Evolutionary conservation across 2,329 filamentous ascomycete species (phyloP), one percentile per base, ranked within the genome.

Genomic region (Verticillium albo-atrum): DNA sequence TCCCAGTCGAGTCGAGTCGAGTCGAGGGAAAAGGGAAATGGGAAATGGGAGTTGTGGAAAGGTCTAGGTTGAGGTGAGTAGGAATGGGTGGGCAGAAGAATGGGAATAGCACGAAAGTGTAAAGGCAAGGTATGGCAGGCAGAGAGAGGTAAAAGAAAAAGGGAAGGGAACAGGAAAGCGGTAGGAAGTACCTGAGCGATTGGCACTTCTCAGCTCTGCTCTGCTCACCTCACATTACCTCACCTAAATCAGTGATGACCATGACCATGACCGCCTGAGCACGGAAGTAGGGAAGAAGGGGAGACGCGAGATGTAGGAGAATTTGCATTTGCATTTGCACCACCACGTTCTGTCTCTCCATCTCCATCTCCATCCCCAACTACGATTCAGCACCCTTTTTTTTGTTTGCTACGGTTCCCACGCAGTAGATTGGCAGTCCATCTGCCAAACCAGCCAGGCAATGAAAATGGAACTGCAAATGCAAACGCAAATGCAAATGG

Each of bases 91-190:
- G 42, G 42, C 42, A 47, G 42, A 47, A 47, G 42, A 47, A 47
- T 23, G 42, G 42, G 42, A 47, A 47, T 47, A 47, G 42, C 42
- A 47, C 42, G 7, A 47, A 47, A 47, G 42, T 47, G 42, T 47
- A 47, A 25, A 23, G n/a, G n/a, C 6, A 23, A 52, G 59, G 59
- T 51, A 61, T 42, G 51, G 59, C 50, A 61, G 61, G 58, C 20
- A 55, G 50, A 54, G 34, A n/a, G 25, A 23, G 37, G 54, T 14
- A 53, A 57, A 57, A 60, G 56, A 47, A 60, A 59, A 17, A 37
- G n/a, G 35, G 35, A 6, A 37, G n/a, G 42, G 42, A 23, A 61
- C 57, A 56, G 52, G 61, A 60, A 17, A 37, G n/a, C 3, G 35
- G 6, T 17, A 25, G 42, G 42, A 7, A 47, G n/a, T 7, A 47